Evolutionary conservation across 2,329 filamentous ascomycete genomes (phyloP), one percentile per base, ranked within the genome.

Genomic region (Xylaria sp.): DNA sequence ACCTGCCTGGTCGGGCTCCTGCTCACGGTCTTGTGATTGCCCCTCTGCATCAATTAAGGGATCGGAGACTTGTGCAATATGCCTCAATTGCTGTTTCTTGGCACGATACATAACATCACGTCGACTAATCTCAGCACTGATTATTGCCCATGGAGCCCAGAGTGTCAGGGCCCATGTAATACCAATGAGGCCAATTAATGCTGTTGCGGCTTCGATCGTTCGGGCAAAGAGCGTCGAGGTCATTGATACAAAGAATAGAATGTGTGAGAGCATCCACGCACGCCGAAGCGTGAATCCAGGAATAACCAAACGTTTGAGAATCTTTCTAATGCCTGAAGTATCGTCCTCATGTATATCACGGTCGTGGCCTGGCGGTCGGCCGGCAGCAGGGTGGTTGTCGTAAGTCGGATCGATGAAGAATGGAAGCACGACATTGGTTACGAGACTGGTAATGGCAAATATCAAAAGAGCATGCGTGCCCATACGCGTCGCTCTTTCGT

Each of bases 101-200:
- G 82, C 79, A 25, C 85, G 84, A 28, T 83, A 77, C 20, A 81
- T 71, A 46, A 91, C 89, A 76, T 97, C 93, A 6, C 93, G 90
- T 68, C 90, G 92, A 68, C 91, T 92, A 70, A 98, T 94, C 79
- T 98, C 95, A 5, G 93, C 93, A 53, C 93, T 94, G 77, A 98
- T 97, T 74, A 98, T 92, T 45, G 95, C 94, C 82, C 95, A 98
- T 0, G 95, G 95, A 0, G 94, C 95, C 95, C 95, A 98, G 30
- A 97, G 88, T 1, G 94, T 94, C 75, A 97, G 83, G 25, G 94
- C 94, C 95, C 95, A 98, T 0, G 93, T 94, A 66, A 98, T 89
- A 39, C 95, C 95, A 56, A 97, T 90, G 28, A 96, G 82, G 1
- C 90, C 93, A 64, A 97, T 91, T 39, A 97, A 86, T 1, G 89